Evolutionary conservation across 495 filamentous ascomycete species (phyloP).

Genomic region (Extremus antarcticus): DNA sequence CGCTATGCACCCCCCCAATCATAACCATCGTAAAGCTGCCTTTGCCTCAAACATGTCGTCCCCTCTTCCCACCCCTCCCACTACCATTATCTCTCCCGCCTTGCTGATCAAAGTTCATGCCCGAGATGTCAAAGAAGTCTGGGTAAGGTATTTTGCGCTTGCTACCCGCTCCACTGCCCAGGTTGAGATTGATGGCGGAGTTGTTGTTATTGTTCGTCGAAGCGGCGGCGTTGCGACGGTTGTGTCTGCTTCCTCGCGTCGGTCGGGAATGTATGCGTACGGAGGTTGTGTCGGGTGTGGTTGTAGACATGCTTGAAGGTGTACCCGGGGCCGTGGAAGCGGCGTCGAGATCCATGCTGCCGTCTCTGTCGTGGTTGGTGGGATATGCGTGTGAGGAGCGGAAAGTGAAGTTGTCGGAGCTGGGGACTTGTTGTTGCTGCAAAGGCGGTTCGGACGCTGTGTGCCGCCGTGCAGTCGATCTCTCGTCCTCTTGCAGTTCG

Average conservation of each 20-base stretch:
- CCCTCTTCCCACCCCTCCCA: conserved; percentile 52
- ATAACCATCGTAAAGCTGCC: no score
- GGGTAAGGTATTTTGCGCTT: conserved; percentile 68
- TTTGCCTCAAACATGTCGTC: conserved; percentile 51
- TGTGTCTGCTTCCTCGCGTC: neutral
- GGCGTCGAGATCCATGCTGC: conserved; percentile 30
- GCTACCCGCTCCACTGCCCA: conserved; percentile 53
- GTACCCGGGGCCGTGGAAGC: conserved; percentile 22
- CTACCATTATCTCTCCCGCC: conserved; percentile 18
- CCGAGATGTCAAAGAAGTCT: conserved; percentile 75
- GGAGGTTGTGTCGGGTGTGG: conserved; percentile 22
- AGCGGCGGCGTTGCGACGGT: conserved; percentile 38
- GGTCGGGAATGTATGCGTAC: conserved; percentile 12
- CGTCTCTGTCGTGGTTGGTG: conserved; percentile 43
- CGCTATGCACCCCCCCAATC: no score
- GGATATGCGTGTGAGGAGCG: conserved; percentile 58
- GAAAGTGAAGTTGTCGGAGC: conserved; percentile 50
- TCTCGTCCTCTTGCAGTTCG: neutral
- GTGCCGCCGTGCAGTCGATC: neutral
- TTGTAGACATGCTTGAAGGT: conserved; percentile 12
- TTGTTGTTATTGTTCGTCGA: conserved; percentile 35
- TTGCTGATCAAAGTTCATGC: conserved; percentile 50
- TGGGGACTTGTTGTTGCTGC: conserved; percentile 23
- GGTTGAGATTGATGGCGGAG: conserved; percentile 23
- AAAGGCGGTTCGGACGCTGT: conserved; percentile 7